Conservation (phyloP, 2,329 filamentous ascomycete genomes). For the Arthrobotrys megalospora region DNA sequence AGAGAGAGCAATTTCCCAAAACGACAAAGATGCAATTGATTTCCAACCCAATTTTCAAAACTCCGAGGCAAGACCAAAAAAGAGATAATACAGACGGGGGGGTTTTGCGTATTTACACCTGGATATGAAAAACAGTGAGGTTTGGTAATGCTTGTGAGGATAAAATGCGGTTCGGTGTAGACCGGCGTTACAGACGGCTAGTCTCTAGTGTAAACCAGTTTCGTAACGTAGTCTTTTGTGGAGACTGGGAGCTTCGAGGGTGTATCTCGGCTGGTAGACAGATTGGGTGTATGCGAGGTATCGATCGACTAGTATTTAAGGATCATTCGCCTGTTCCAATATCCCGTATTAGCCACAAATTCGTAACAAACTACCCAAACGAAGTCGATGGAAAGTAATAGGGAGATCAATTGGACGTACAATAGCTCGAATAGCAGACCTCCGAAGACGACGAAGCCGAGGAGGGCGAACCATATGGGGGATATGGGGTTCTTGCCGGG, state of each 20-base stretch:
- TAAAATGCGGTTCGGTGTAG: not conserved
- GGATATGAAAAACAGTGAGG: conserved; percentile 2
- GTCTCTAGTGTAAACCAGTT: not conserved
- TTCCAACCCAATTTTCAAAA: conserved; percentile 18
- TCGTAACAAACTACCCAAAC: not conserved
- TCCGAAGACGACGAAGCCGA: conserved; percentile 76
- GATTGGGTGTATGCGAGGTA: not conserved
- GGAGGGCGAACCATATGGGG: conserved; percentile 76
- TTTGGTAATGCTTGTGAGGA: not conserved
- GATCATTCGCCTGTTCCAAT: conserved; percentile 39
- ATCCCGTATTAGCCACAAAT: not conserved
- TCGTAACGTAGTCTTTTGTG: not conserved
- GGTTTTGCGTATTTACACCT: conserved; percentile 7
- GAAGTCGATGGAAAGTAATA: not conserved
- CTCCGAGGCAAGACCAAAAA: conserved; percentile 6
- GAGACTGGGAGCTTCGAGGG: not conserved
- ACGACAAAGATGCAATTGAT: conserved; percentile 18
- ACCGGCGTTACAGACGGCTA: not conserved
- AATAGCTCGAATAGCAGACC: conserved; percentile 69
- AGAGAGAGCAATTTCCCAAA: not conserved
- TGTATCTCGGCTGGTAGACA: not conserved
- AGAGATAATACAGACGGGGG: not conserved
- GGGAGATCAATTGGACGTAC: conserved; percentile 62
- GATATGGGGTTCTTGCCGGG: conserved; percentile 75
- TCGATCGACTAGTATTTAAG: conserved; percentile 32